These are phyloP conservation scores for Nidula microcarpa DNA, from an alignment of 768 basidiomycete genomes.

Conservation along the genomic window DNA sequence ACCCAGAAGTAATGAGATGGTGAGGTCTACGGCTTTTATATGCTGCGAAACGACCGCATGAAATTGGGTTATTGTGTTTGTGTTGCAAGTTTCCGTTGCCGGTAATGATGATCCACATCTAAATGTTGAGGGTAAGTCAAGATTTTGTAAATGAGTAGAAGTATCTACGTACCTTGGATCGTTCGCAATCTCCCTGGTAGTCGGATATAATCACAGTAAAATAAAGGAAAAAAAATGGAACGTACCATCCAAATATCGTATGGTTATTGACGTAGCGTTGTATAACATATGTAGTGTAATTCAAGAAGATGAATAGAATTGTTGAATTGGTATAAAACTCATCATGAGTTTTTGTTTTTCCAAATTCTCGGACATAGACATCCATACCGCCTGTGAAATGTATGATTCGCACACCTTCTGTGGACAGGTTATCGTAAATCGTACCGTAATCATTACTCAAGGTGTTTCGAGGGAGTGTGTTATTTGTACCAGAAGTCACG, in stretches of 20 bases:
- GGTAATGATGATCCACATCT: conserved; percentile 55
- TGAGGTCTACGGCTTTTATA: conserved; percentile 50
- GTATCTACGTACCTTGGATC: conserved; percentile 50
- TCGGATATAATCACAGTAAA: background rate
- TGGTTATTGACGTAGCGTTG: conserved; percentile 52
- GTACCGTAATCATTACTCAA: conserved; percentile 63
- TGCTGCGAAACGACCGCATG: conserved; percentile 42
- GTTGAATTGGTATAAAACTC: conserved; percentile 54
- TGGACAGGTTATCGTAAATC: conserved; percentile 10
- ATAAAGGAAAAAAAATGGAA: conserved; percentile 3
- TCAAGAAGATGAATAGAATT: conserved; percentile 48
- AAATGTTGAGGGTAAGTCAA: conserved; percentile 3
- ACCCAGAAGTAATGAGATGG: conserved; percentile 66
- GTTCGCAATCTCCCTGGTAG: conserved; percentile 62
- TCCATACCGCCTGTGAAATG: conserved; percentile 57
- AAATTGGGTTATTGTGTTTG: conserved; percentile 56
- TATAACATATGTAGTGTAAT: conserved; percentile 53
- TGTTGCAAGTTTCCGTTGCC: conserved; percentile 37
- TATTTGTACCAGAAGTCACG: conserved; percentile 25
- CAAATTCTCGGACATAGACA: conserved; percentile 52
- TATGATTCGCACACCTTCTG: conserved; percentile 5
- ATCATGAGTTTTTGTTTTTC: conserved; percentile 36
- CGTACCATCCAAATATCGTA: conserved; percentile 51
- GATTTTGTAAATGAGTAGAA: too few species aligned
- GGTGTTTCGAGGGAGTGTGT: conserved; percentile 43